Evolutionary conservation across 176 grass and related monocot species (phyloP), one percentile per base, ranked within the genome.

Genomic region (Poa annua): DNA sequence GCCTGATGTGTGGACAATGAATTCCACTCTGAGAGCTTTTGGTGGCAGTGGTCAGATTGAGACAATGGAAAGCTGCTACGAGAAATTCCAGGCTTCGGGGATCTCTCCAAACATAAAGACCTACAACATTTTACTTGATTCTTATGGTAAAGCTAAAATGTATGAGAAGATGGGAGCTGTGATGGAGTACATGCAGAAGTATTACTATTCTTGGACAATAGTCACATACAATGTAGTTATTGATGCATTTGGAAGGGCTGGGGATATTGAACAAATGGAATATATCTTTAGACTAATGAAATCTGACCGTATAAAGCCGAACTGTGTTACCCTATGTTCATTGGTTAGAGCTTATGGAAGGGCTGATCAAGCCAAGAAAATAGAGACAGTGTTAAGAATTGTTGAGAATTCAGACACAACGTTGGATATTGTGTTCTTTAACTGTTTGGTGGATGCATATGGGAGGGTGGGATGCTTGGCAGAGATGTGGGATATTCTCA

Each of bases 141-240:
- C 96, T 0, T 98, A 93, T 84, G 93, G 96, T 8, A 98, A 98
- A 88, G 86, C 96, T 20, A 88, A 93, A 88, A 95, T 88, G 85
- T 98, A 95, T 39, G 89, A 98, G 74, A 98, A 95, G 62, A 95
- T 98, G 96, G 96, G 96, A 49, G 91, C 93, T 78, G 93, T 98
- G 51, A 98, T 98, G 96, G 93, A 98, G 73, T 95, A 93, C 89
- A 98, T 98, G 93, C 87, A 95, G 73, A 98, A 95, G 70, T 95
- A 93, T 54, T 88, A 98, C 83, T 95, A 90, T 66, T 98, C 96
- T 3, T 95, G 92, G 96, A 95, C 93, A 57, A 75, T 95, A 71
- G 96, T 98, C 25, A 98, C 96, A 55, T 96, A 98, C 64, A 98
- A 93, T 61, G 87, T 95, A 38, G 96, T 98, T 52, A 95, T 96